Evolutionary conservation across 331 rosid genomes (phyloP).

Genomic region (Acacia concinna): DNA sequence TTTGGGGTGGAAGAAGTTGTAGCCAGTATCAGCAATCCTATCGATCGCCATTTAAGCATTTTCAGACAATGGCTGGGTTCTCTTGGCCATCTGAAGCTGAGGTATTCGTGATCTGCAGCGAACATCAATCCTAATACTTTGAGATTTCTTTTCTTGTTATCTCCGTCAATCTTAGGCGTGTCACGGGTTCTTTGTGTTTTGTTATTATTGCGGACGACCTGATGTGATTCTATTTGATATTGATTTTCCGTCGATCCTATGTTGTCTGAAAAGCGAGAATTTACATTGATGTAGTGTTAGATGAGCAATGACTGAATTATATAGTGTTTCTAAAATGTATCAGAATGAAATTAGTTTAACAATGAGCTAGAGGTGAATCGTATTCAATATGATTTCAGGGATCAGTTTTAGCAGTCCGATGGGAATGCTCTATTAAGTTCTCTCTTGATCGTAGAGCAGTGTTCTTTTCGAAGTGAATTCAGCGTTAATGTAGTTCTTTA

Average conservation of each 20-base stretch:
- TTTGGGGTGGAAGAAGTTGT: not conserved
- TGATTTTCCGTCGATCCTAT: not conserved
- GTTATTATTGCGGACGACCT: not conserved
- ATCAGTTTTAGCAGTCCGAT: not conserved
- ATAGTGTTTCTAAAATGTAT: not conserved
- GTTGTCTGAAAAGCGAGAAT: conserved; percentile 11
- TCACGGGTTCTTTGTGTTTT: not conserved
- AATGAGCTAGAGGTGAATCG: conserved; percentile 8
- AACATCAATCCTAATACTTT: not conserved
- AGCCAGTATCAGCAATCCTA: not conserved
- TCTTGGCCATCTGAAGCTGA: conserved; percentile 41
- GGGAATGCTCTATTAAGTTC: not conserved
- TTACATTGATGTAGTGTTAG: not conserved
- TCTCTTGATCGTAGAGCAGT: conserved; percentile 10
- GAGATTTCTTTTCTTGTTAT: not conserved
- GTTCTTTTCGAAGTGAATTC: not conserved
- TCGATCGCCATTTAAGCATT: not conserved
- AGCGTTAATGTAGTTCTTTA: not conserved
- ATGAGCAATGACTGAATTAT: not conserved
- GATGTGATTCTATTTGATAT: not conserved
- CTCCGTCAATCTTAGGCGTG: not conserved
- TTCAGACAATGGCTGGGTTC: conserved; percentile 27
- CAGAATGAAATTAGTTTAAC: conserved; percentile 16
- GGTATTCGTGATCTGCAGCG: conserved; percentile 33
- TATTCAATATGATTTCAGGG: not conserved